Percentiles rank a stretch among this genome's conserved stretches.
Evolutionary conservation across 345 rosid species (phyloP).

Genomic region (Eucalyptus sp.): DNA sequence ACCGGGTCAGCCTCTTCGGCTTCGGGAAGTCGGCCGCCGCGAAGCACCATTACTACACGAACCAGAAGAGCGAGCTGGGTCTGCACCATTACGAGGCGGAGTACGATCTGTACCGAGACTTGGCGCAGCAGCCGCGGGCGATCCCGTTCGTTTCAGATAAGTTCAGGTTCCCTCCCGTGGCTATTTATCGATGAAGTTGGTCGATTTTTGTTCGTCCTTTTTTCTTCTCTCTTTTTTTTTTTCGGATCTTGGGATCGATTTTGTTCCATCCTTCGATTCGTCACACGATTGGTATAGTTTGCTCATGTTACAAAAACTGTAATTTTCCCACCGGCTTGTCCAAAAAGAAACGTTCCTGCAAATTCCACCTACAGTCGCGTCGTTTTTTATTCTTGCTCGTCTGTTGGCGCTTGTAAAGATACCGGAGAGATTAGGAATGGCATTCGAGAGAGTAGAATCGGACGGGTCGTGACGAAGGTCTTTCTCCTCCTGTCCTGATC

Average conservation of each 20-base stretch:
- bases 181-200: slow-evolving; percentile 36
- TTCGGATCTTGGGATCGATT: not conserved
- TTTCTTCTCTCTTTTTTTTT: not conserved
- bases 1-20: slow-evolving; percentile 71
- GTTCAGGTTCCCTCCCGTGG: slow-evolving; percentile 60
- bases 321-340: not conserved
- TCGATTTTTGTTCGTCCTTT: not conserved
- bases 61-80: slow-evolving; percentile 70
- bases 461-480: not conserved
- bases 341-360: not conserved
- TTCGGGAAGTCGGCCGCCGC: slow-evolving; percentile 59
- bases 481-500: not conserved
- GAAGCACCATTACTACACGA: slow-evolving; percentile 87
- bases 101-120: slow-evolving; percentile 52
- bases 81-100: slow-evolving; percentile 89
- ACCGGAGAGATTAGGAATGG: not conserved
- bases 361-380: not conserved
- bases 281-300: not conserved
- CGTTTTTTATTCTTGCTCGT: not conserved
- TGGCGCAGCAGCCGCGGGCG: slow-evolving; percentile 38
- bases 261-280: not conserved
- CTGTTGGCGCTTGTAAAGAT: not conserved
- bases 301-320: not conserved
- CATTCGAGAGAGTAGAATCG: not conserved
- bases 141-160: slow-evolving; percentile 59